Base-by-base conservation (phyloP, 2,329 filamentous ascomycete species). In the Neophaeococcomyces mojaviensis region DNA sequence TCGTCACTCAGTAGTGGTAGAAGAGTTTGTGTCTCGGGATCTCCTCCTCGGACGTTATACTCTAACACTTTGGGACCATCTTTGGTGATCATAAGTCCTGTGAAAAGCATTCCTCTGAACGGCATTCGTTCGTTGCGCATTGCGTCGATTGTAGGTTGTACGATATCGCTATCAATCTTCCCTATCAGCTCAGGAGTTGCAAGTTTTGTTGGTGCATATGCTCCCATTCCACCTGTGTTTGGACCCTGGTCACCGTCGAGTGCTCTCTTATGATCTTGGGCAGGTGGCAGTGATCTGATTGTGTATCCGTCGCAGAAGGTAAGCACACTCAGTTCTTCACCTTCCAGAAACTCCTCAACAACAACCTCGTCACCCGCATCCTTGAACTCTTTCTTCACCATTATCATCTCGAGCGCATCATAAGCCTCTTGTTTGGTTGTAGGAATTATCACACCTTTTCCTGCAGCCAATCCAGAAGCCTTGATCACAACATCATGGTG, bases 171-270 rank as follows among this genome's bases (percentile, higher is more conserved):
- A 61, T 96, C 84, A 50, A 98, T 81, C 50, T 81, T 75, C 15
- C 82, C 82, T 15, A 92, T 76, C n/a, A 94, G 73, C 50, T 83
- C 79, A 42, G 81, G 77, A 0, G 83, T 84, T 24, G 84, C 82
- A 58, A 89, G 82, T 53, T 79, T 84, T 1, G 89, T 94, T n/a
- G 86, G 86, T 13, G 89, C 88, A 66, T 97, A 97, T 62, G 88
- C 95, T 42, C 92, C 92, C 92, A 97, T 97, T 33, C 92, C 92
- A 49, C 90, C 92, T 2, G 92, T 97, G 69, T 97, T 97, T 31
- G 88, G 86, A 1, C 92, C 92, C 40, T 79, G 76, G 62, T 97
- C 90, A 45, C 86, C 87, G 59, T 98, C 92, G 44, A 85, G 86
- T 54, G 94, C 88, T 51, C 88, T 80, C 76, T 98, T 97, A 73